Evolutionary conservation across 2,329 filamentous ascomycete genomes (phyloP), one percentile per base, ranked within the genome.

Genomic region (Thelonectria rubi): DNA sequence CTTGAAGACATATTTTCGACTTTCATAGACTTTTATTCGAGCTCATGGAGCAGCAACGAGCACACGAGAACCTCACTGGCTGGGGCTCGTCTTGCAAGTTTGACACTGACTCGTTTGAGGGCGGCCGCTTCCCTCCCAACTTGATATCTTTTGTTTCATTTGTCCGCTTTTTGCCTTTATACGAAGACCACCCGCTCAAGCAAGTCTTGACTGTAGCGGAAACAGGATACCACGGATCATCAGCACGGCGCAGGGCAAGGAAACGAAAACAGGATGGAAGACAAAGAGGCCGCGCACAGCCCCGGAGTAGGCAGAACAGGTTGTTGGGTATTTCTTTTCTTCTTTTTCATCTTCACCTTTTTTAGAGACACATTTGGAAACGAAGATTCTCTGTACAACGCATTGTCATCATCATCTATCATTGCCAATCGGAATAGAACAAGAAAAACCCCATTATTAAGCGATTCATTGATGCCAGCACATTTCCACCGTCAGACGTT

Each of bases 241-340:
- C 50, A 69, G 69, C 65, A 71, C 60, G 69, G 69, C 69, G 69
- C 63, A 61, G 47, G 55, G 21, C 58, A 60, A 65, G 58, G 32
- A 12, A 3, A 34, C 32, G 32, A 52, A 69, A 60, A 21, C 55
- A 50, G 58, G 43, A 53, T 47, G 55, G 61, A 62, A 60, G 60
- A 24, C 65, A 58, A 51, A n/a, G 17, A 14, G 48, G 50, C 53
- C 58, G 58, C 34, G 51, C 61, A 57, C 26, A 55, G 34, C 48
- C 61, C 48, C 48, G 55, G 47, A 64, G 61, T 62, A 66, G 62
- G 46, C 30, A 50, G 32, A 34, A 34, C 3, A 17, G 34, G 48
- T 63, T 40, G 58, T 51, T 67, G 64, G 54, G 51, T 65, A 43
- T 48, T 42, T 40, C 46, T 51, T 48, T 54, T 55, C 43, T 57